These are phyloP conservation scores for Solanum pimpinellifolium DNA, from an alignment of 257 asterid species.

Conservation along the genomic window DNA sequence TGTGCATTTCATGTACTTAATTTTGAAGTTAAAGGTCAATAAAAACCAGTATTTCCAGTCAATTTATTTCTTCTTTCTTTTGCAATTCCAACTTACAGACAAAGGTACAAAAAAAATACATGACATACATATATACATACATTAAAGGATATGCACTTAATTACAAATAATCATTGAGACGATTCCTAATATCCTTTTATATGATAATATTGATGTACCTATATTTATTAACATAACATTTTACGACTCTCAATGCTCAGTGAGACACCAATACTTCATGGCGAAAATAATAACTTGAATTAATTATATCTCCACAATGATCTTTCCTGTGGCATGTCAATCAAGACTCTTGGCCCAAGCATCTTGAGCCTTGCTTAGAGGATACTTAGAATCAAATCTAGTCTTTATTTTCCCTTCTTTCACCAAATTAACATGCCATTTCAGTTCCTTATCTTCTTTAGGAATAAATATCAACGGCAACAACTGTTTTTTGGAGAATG, in stretches of 20 bases:
- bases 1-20: background rate
- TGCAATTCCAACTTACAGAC: no score
- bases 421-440: slow-evolving; percentile 31
- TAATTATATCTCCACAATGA: slow-evolving; percentile 13
- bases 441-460: slow-evolving; percentile 24
- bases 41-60: background rate
- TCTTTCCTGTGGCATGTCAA: slow-evolving; percentile 61
- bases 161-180: no score
- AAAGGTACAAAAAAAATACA: no score
- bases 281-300: background rate
- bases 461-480: slow-evolving; percentile 35
- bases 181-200: no score
- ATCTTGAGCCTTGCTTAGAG: slow-evolving; percentile 39
- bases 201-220: no score
- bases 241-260: no score
- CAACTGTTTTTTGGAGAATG: slow-evolving; percentile 34
- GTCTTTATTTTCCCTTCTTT: slow-evolving; percentile 47
- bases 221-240: no score
- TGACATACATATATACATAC: no score
- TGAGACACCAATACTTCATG: no score
- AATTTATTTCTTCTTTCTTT: no score
- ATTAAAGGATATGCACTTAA: no score
- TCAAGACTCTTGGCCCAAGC: slow-evolving; percentile 60
- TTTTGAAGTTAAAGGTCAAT: background rate
- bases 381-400: slow-evolving; percentile 31